These are phyloP conservation scores for Acacia acuminata DNA, from an alignment of 306 rosid genomes.

Conservation along the genomic window DNA sequence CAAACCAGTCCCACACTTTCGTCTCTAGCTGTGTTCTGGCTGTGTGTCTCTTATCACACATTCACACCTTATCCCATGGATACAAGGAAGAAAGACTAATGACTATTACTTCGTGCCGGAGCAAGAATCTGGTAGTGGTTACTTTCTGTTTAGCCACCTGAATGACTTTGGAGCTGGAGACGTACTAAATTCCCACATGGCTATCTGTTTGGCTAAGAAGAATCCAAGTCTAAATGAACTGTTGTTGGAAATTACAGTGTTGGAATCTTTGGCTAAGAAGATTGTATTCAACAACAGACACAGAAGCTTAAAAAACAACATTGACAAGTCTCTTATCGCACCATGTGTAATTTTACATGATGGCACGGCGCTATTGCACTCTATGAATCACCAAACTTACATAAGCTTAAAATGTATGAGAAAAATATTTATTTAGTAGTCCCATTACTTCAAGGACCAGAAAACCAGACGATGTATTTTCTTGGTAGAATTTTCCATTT, in stretches of 20 bases:
- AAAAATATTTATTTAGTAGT: no score
- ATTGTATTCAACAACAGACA: no score
- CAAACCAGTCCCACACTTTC: background rate
- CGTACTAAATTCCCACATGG: no score
- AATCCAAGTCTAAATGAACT: background rate
- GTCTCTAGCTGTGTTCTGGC: background rate
- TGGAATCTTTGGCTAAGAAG: background rate
- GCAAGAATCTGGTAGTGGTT: background rate
- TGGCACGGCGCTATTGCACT: no score
- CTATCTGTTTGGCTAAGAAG: background rate
- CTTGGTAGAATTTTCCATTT: background rate
- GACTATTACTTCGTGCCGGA: background rate
- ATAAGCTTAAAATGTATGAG: no score
- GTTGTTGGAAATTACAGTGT: background rate
- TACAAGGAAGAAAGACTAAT: background rate
- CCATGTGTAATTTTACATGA: no score
- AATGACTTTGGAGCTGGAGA: background rate
- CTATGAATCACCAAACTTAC: no score
- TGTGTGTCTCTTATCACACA: background rate
- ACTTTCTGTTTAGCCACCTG: no score
- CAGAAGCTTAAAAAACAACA: no score
- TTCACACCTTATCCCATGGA: background rate
- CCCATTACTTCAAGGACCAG: background rate
- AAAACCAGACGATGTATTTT: background rate
- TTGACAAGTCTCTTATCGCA: no score